These are phyloP conservation scores for Cyclotella atomus DNA, from an alignment of 108 stramenopile species.

Conservation along the genomic window DNA sequence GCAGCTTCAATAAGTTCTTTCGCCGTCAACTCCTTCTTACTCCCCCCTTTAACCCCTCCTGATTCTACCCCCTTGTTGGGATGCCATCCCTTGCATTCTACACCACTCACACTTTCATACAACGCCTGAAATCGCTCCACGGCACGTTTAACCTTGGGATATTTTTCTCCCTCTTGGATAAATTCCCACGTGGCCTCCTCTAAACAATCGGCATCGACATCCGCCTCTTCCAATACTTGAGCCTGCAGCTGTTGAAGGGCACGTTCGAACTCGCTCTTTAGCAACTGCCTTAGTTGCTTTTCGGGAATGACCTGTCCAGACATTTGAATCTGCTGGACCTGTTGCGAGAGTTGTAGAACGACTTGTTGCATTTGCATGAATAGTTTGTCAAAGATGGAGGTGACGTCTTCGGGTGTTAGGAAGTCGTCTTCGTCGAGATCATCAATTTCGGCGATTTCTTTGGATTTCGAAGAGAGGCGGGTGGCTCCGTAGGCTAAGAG, in stretches of 20 bases:
- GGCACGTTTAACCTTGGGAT: conserved; percentile 74
- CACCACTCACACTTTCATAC: conserved; percentile 85
- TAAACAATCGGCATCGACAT: conserved; percentile 88
- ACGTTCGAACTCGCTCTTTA: conserved; percentile 82
- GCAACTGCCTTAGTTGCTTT: conserved; percentile 68
- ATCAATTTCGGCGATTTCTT: conserved; percentile 56
- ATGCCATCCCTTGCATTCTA: conserved; percentile 70
- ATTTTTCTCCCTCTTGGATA: conserved; percentile 60
- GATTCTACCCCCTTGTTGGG: conserved; percentile 46
- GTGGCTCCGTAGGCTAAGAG: conserved; percentile 42
- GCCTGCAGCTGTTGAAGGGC: conserved; percentile 66
- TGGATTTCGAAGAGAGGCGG: too few relatives aligned
- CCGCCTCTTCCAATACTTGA: conserved; percentile 72
- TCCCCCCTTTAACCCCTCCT: conserved; percentile 15
- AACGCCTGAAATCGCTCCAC: conserved; percentile 89
- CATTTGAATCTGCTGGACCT: conserved; percentile 88
- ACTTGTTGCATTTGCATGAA: conserved; percentile 88
- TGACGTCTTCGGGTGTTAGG: conserved; percentile 78
- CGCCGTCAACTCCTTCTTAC: conserved; percentile 56
- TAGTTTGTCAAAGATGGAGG: conserved; percentile 80
- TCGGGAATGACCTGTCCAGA: conserved; percentile 85
- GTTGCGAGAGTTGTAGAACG: conserved; percentile 78
- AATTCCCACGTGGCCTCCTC: conserved; percentile 93
- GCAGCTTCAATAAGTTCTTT: conserved; percentile 77
- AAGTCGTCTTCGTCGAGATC: conserved; percentile 64